Evolutionary conservation across 192 early-diverging fungal genomes (phyloP).

Genomic region (Neocallimastix lanati): DNA sequence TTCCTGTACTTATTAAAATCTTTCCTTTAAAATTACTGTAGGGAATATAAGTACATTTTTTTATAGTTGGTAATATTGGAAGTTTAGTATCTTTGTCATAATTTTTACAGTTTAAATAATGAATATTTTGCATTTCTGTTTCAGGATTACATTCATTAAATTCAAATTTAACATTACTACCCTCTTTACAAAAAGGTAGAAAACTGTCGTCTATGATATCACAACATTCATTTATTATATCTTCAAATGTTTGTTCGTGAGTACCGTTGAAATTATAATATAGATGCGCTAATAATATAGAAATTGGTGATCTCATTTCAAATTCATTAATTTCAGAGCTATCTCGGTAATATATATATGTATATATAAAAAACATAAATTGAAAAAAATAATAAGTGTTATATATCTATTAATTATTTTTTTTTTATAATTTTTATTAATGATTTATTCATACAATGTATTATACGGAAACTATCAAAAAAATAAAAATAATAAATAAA

Average conservation of each 20-base stretch:
- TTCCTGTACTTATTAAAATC: no score
- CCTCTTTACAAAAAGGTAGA: background rate
- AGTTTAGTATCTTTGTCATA: background rate
- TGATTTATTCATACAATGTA: no score
- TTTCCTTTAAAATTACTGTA: background rate
- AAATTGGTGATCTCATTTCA: background rate
- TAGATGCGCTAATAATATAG: background rate
- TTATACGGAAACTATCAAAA: no score
- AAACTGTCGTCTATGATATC: background rate
- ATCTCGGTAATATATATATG: no score
- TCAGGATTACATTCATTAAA: background rate
- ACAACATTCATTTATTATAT: background rate
- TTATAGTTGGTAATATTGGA: background rate
- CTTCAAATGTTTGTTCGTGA: background rate
- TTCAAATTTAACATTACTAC: background rate
- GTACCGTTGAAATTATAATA: background rate
- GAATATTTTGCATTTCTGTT: background rate
- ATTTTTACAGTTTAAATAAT: background rate
- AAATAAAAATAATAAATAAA: no score
- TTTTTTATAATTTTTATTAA: no score
- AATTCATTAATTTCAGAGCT: background rate
- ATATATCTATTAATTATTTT: no score
- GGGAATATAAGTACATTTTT: background rate
- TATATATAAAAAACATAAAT: no score
- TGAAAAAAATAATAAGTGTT: no score